Conservation (phyloP, 257 asterid genomes). For the Solanum lycopersicoides region DNA sequence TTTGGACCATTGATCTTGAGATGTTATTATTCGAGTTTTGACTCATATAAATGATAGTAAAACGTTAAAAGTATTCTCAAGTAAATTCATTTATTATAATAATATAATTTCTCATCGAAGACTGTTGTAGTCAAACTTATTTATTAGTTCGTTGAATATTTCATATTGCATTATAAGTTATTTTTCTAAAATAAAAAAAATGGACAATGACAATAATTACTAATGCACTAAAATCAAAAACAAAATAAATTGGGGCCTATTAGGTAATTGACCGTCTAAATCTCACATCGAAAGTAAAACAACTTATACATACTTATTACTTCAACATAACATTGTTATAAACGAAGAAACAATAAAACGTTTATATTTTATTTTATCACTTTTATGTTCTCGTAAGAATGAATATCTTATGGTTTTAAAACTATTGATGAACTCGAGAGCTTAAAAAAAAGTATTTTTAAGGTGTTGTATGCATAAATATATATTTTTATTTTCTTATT, state of each 20-base stretch:
- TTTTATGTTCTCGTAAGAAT: not conserved
- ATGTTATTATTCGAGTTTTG: not conserved
- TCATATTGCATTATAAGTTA: not conserved
- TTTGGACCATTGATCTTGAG: not conserved
- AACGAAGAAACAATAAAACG: not conserved
- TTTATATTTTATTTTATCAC: not conserved
- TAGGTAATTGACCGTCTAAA: not conserved
- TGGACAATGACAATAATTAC: not conserved
- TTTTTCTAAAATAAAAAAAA: not conserved
- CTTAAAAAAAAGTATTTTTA: not conserved
- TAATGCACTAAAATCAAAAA: not conserved
- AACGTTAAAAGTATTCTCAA: not conserved
- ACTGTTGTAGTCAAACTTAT: not conserved
- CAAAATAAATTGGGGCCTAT: not conserved
- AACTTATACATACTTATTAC: not conserved
- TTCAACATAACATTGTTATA: not conserved
- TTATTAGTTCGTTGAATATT: not conserved
- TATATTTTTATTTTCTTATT: not conserved
- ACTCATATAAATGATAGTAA: not conserved
- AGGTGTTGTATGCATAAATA: not conserved
- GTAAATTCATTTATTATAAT: not conserved
- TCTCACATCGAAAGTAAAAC: not conserved
- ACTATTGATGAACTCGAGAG: not conserved
- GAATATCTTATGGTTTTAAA: not conserved
- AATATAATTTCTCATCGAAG: not conserved